Base-by-base conservation (phyloP, 2,329 filamentous ascomycete species). In the Periconia digitata region DNA sequence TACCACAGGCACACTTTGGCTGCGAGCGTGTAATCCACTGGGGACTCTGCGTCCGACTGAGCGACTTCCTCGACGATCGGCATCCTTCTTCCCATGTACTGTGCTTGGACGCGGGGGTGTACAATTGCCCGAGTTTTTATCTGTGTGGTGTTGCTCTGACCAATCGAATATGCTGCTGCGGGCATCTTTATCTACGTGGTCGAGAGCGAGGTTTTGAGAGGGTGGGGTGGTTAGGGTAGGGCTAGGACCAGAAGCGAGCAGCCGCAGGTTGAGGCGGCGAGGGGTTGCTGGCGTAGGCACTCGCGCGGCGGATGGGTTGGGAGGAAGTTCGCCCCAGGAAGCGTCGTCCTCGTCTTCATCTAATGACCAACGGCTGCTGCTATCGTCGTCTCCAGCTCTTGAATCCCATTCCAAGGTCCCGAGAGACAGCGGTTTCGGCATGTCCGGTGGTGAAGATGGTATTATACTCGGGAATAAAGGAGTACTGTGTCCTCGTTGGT, bases 81-180 rank as follows among this genome's bases (percentile, higher is more conserved):
- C 74, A 59, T 87, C 82, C 57, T 89, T 87, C 69, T 90, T 91
- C 13, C 85, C 85, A 64, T 91, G 87, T 32, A 89, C 85, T 13
- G 89, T 92, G 61, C 83, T 85, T 1, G 88, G 88, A 21, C 88
- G 81, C 39, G 79, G 78, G n/a, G 79, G 79, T 34, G 79, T 78
- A 22, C 80, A 80, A 50, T 79, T 80, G 15, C 74, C 71, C 40
- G 86, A 82, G 44, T 76, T 72, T 70, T 84, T 87, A 47, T 88
- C 86, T 49, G 82, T 76, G 6, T 76, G 72, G 21, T 81, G 72
- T 13, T 85, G 79, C 66, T 92, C 89, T 40, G 85, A 84, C 87
- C 87, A 90, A 67, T 92, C 88, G 59, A 92, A 92, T 3, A 92
- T 75, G 56, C 81, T 91, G 67, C 86, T 88, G 51, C 75, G 79